phyloP scores from a whole-genome alignment of 2,329 filamentous ascomycete species.

The Ophiostoma novo-ulmi region DNA sequence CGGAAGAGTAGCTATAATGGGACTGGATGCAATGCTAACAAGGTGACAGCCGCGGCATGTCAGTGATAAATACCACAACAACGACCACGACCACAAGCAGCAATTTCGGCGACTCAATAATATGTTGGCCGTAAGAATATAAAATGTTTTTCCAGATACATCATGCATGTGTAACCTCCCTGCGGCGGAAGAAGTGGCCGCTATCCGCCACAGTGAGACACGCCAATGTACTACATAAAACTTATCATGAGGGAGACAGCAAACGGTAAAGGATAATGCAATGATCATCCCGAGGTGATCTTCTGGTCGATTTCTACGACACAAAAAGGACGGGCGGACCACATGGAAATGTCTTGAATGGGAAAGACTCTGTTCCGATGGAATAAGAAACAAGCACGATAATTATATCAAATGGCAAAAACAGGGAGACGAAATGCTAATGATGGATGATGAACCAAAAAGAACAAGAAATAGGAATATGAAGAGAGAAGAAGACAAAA shows the following conservation, averaged over 20 bases:
- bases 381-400: background rate
- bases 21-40: constrained; percentile 8
- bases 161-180: background rate
- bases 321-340: constrained; percentile 8
- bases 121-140: no score
- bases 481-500: background rate
- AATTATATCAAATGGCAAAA: background rate
- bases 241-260: no score
- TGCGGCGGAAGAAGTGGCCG: background rate
- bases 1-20: constrained; percentile 1
- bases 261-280: background rate
- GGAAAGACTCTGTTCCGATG: background rate
- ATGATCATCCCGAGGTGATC: constrained; percentile 4
- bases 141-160: background rate
- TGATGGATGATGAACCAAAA: background rate
- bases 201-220: background rate
- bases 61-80: background rate
- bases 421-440: background rate
- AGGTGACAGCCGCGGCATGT: constrained; percentile 1
- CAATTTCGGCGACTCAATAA: no score
- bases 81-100: background rate
- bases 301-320: background rate
- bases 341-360: constrained; percentile 4
- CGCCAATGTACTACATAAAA: background rate
- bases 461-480: background rate